phyloP scores from a whole-genome alignment of 345 rosid genomes.

The Iberis pinnata region DNA sequence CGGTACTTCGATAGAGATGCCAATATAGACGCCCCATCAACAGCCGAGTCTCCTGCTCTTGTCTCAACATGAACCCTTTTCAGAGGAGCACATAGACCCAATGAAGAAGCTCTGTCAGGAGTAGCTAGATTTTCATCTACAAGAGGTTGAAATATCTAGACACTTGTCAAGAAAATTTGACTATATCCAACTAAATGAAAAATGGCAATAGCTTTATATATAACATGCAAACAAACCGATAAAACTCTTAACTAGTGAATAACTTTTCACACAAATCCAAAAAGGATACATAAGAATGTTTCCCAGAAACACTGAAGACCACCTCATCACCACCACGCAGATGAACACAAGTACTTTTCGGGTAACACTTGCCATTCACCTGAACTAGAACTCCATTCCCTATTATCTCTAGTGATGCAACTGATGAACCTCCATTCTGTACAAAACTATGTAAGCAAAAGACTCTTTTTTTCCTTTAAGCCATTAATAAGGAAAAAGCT shows the following conservation, averaged over 20 bases:
- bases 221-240: slow-evolving; percentile 5
- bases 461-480: background rate
- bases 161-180: slow-evolving; percentile 44
- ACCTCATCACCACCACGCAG: slow-evolving; percentile 90
- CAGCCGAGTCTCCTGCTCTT: slow-evolving; percentile 79
- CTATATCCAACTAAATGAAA: background rate
- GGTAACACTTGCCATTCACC: slow-evolving; percentile 63
- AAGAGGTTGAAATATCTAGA: slow-evolving; percentile 83
- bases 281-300: slow-evolving; percentile 98
- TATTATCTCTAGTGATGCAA: slow-evolving; percentile 56
- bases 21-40: slow-evolving; percentile 82
- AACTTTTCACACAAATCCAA: background rate
- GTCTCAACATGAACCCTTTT: slow-evolving; percentile 74
- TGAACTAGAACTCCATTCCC: slow-evolving; percentile 82
- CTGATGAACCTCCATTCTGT: slow-evolving; percentile 65
- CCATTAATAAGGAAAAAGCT: background rate
- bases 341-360: slow-evolving; percentile 39
- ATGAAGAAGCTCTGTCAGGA: slow-evolving; percentile 52
- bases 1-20: slow-evolving; percentile 70
- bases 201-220: background rate
- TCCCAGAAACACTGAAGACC: slow-evolving; percentile 57
- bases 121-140: slow-evolving; percentile 53
- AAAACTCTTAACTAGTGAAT: background rate
- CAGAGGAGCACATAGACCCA: slow-evolving; percentile 60
- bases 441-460: slow-evolving; percentile 24